Evolutionary conservation across 1,284 basidiomycete genomes (phyloP), one percentile per base, ranked within the genome.

Genomic region (Cryptococcus depauperatus): DNA sequence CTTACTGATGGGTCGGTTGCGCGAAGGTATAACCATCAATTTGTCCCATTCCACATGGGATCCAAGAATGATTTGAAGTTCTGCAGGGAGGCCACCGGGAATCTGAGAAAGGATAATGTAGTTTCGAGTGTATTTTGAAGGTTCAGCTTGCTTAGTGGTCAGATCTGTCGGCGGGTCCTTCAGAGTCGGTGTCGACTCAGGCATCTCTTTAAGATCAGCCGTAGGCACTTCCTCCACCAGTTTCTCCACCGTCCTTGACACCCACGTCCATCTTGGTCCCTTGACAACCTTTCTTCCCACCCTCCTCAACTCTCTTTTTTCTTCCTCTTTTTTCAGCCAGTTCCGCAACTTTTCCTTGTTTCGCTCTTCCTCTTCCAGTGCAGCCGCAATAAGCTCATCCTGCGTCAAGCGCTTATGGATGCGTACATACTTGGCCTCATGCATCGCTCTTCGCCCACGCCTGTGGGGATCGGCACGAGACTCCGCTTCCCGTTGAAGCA

Each of bases 301-400:
- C 7, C 72, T 59, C 34, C 73, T 65, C 43, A 69, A 56, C 28
- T 70, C 70, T 41, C 73, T 56, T 22, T 71, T 62, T 43, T 74
- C 73, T 53, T 76, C 75, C 46, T 76, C 75, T 35, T 66, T 65
- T 44, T 67, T 68, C 47, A 75, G 54, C 62, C 74, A 76, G 32
- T 66, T 63, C 19, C 65, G 58, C 32, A 76, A 56, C n/a, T 68
- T 69, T 48, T 73, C 73, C 30, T 72, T 69, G 53, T 76, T 76
- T 46, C 67, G 58, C 56, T 76, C 74, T 50, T 76, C 75, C 35
- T 71, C 71, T 52, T 75, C 73, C 37, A 76, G 59, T 4, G 75
- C 75, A 35, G 71, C 73, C 8, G 70, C 73, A 42, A 76, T 75
- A 21, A 75, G 58, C 41, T 74, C 72, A 27, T 70, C 73, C 51